These are phyloP conservation scores for Chaetomiaceae sp. DNA, from an alignment of 2,329 filamentous ascomycete genomes.

Conservation along the genomic window DNA sequence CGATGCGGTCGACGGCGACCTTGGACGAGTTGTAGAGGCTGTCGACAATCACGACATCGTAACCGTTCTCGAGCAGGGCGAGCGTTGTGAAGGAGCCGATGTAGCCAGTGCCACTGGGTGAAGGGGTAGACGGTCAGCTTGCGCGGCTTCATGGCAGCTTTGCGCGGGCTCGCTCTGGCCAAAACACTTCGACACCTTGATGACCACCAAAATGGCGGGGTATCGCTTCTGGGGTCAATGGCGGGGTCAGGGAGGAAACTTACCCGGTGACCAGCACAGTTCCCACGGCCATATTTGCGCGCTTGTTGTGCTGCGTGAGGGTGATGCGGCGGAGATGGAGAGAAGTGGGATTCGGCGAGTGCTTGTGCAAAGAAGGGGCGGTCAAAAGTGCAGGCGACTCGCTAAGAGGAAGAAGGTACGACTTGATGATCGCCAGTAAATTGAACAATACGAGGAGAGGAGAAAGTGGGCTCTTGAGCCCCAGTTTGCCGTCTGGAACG, in stretches of 20 bases:
- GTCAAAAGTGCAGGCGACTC: no score
- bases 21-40: slow-evolving; percentile 95
- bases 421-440: no score
- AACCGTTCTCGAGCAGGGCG: slow-evolving; percentile 84
- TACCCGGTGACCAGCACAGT: slow-evolving; percentile 92
- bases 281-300: slow-evolving; percentile 62
- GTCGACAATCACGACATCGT: slow-evolving; percentile 95
- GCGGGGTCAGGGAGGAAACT: slow-evolving; percentile 30
- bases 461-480: slow-evolving; percentile 20
- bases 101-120: slow-evolving; percentile 88
- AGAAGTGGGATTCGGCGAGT: no score
- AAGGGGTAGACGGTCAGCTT: no score
- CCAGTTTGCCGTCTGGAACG: slow-evolving; percentile 17
- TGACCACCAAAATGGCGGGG: no score
- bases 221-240: slow-evolving; percentile 7
- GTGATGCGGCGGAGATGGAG: background rate
- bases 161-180: no score
- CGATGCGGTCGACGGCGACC: slow-evolving; percentile 89
- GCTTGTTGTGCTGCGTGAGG: slow-evolving; percentile 23
- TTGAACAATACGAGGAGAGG: no score
- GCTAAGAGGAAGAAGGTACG: no score
- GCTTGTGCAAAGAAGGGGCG: background rate
- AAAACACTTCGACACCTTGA: no score
- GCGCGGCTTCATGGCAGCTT: no score
- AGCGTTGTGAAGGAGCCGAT: slow-evolving; percentile 97